Evolutionary conservation across 768 basidiomycete species (phyloP), one percentile per base, ranked within the genome.

Genomic region (Mycena albidolilacea): DNA sequence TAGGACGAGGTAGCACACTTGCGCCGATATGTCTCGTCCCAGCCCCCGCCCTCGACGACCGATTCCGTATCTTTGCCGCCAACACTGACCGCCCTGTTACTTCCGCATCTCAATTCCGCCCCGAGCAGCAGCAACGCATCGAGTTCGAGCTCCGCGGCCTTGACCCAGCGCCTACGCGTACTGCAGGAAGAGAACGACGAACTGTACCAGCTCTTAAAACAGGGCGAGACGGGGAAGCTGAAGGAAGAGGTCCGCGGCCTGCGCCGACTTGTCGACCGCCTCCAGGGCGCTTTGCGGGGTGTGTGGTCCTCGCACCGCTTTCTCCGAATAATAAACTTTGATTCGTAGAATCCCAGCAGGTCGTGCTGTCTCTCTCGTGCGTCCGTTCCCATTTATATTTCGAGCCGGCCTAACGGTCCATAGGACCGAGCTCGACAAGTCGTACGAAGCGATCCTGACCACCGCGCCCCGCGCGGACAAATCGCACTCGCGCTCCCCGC

Each of bases 101-200:
- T 94, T 48, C 92, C 93, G 5, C 93, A 92, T 75, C 82, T 95
- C 75, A 85, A 87, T 76, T 83, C 84, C 64, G 79, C 82, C n/a
- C 76, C 85, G 17, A 75, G 80, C 67, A 75, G 73, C 76, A 74
- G 76, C 59, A 70, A 75, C 60, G 70, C 80, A 70, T 73, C 78
- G 61, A 74, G 82, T 41, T 75, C 83, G 46, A 81, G 83, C 41
- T 82, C 89, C 48, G 85, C 90, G n/a, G 95, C 95, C 0, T 86
- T 96, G 69, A 92, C 90, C 0, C 94, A 95, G 78, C 87, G 93
- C 59, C 88, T 90, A 37, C 89, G 90, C 60, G 81, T 91, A 19
- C 84, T 96, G 11, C 95, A 96, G 79, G 92, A 95, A 68, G 95
- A 96, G 81, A 96, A 96, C 71, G 94, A 96, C 75, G 95, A 96